These are phyloP conservation scores for Solanum pennellii DNA, from an alignment of 257 asterid genomes.

Conservation along the genomic window DNA sequence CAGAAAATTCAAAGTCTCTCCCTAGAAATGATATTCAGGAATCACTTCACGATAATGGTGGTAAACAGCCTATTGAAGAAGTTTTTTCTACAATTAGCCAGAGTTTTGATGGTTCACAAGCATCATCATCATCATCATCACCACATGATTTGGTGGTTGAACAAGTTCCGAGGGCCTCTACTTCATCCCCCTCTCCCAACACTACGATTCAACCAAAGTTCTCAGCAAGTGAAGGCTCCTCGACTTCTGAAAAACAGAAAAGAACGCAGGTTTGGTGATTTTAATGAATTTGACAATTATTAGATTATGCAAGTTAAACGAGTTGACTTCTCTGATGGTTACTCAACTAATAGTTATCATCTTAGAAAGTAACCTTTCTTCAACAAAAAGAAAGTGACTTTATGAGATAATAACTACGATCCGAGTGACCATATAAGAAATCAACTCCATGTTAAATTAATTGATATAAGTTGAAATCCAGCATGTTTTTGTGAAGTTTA, in stretches of 20 bases:
- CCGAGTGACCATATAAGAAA: neutral
- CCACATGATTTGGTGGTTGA: constrained; percentile 6
- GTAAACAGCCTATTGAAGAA: neutral
- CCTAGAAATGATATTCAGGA: constrained; percentile 7
- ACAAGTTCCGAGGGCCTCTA: constrained; percentile 15
- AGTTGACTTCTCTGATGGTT: neutral
- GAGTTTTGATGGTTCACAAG: constrained; percentile 1
- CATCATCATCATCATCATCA: neutral
- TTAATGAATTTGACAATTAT: neutral
- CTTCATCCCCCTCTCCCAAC: constrained; percentile 31
- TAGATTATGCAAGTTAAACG: neutral
- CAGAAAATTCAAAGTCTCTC: neutral
- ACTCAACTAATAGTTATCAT: neutral
- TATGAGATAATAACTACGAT: neutral
- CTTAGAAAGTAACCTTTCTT: neutral
- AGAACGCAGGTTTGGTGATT: neutral
- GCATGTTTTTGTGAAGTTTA: neutral
- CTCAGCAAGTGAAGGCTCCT: constrained; percentile 21
- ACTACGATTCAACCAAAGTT: constrained; percentile 41
- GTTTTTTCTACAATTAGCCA: neutral
- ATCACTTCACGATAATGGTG: neutral
- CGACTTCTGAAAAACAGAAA: constrained; percentile 15
- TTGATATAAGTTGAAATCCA: neutral
- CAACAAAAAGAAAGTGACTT: neutral
- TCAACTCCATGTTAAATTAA: neutral